Evolutionary conservation across 2,329 filamentous ascomycete species (phyloP).

Genomic region (Pseudophaeomoniella oleicola): DNA sequence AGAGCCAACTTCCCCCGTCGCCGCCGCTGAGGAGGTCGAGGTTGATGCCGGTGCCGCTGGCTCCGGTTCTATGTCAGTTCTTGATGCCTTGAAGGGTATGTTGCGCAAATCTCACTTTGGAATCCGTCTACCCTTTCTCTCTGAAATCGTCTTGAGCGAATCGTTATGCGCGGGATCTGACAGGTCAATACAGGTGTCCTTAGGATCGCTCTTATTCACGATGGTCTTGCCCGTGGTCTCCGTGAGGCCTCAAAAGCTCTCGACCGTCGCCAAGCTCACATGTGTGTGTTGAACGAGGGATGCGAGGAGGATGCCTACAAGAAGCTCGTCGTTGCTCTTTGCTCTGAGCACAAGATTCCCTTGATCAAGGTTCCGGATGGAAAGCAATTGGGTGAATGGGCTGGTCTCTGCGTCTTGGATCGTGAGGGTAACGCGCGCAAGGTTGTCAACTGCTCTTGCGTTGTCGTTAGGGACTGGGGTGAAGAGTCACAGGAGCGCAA

Average conservation of each 20-base stretch:
- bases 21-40: conserved; percentile 80
- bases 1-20: conserved; percentile 75
- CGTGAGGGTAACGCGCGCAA: conserved; percentile 99
- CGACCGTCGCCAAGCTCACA: conserved; percentile 96
- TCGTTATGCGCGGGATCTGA: neutral
- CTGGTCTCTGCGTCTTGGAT: conserved; percentile 96
- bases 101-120: neutral
- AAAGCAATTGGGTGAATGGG: conserved; percentile 99
- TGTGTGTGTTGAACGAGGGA: conserved; percentile 99
- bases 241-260: conserved; percentile 98
- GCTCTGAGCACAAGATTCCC: conserved; percentile 99
- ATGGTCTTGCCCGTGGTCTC: conserved; percentile 95
- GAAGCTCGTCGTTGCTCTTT: conserved; percentile 98
- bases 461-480: conserved; percentile 99
- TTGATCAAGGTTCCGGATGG: conserved; percentile 99
- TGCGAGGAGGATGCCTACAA: conserved; percentile 99
- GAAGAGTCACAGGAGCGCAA: conserved; percentile 98
- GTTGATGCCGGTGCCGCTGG: conserved; percentile 71
- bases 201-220: conserved; percentile 98
- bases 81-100: conserved; percentile 81
- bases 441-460: conserved; percentile 99
- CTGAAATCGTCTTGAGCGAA: neutral
- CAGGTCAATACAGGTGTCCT: conserved; percentile 47
- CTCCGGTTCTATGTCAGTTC: conserved; percentile 81
- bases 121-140: neutral